Percentiles rank a stretch among this genome's conserved stretches.
phyloP scores from a whole-genome alignment of 2,329 filamentous ascomycete genomes.

The Karstenula rhodostoma region DNA sequence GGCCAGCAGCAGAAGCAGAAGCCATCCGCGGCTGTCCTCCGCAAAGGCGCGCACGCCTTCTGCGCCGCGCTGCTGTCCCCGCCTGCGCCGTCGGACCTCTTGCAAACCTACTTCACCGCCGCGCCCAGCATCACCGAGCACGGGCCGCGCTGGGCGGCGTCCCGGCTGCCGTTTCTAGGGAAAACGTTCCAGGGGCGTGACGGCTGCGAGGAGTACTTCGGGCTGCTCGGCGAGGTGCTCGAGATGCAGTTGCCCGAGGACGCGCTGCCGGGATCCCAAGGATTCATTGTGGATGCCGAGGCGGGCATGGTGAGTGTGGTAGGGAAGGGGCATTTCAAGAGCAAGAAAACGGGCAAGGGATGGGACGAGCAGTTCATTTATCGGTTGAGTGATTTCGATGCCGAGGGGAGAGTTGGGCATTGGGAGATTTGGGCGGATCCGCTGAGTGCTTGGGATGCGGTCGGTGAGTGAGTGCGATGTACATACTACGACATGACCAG shows the following conservation, averaged over 20 bases:
- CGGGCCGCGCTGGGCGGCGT: conserved; percentile 49
- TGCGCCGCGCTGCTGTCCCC: conserved; percentile 39
- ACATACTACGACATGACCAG: not conserved
- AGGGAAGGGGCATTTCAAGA: conserved; percentile 45
- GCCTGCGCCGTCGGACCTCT: conserved; percentile 34
- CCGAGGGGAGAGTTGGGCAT: conserved; percentile 49
- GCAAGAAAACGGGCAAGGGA: conserved; percentile 49
- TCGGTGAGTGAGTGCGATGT: conserved; percentile 25
- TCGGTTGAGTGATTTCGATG: conserved; percentile 51
- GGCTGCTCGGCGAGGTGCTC: conserved; percentile 42
- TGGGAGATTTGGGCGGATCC: conserved; percentile 58
- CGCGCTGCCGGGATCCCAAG: conserved; percentile 43
- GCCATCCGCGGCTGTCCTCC: conserved; percentile 20
- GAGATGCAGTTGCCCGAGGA: conserved; percentile 41
- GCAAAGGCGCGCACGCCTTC: conserved; percentile 36
- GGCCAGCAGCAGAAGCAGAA: conserved; percentile 18
- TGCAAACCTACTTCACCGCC: conserved; percentile 36
- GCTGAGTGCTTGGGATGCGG: conserved; percentile 53
- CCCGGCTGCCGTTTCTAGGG: conserved; percentile 51
- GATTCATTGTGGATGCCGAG: conserved; percentile 49
- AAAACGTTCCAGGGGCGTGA: conserved; percentile 45
- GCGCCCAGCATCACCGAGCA: conserved; percentile 52
- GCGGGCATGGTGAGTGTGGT: conserved; percentile 48
- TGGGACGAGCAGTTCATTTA: conserved; percentile 55
- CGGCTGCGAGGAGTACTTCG: conserved; percentile 52